Conservation (phyloP, 1,139 yeast genomes). For the Suhomyces atakaporum region DNA sequence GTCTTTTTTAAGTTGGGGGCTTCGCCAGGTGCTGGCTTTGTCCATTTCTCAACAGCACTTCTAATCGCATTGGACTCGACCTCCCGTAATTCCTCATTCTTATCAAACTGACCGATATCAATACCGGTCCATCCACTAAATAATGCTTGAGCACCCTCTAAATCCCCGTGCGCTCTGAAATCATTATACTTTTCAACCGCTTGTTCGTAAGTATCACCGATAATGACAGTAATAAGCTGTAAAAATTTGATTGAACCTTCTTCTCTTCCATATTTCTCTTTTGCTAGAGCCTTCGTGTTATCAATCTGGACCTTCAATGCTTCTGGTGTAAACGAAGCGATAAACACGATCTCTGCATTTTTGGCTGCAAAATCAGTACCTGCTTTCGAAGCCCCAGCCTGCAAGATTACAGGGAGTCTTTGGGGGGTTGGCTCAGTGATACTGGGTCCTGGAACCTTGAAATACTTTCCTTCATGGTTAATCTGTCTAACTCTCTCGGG, state of each 20-base stretch:
- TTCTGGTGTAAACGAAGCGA: slow-evolving; percentile 32
- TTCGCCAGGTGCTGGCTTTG: slow-evolving; percentile 31
- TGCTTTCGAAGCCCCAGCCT: slow-evolving; percentile 50
- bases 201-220: slow-evolving; percentile 39
- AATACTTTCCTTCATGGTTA: slow-evolving; percentile 40
- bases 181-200: slow-evolving; percentile 34
- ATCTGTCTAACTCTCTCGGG: slow-evolving; percentile 44
- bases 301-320: slow-evolving; percentile 31
- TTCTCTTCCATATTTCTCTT: slow-evolving; percentile 35
- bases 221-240: slow-evolving; percentile 33
- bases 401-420: slow-evolving; percentile 47
- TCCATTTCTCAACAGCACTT: slow-evolving; percentile 34
- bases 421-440: slow-evolving; percentile 49
- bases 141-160: slow-evolving; percentile 42
- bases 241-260: slow-evolving; percentile 38
- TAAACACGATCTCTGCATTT: slow-evolving; percentile 47
- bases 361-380: slow-evolving; percentile 49
- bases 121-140: slow-evolving; percentile 42
- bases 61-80: slow-evolving; percentile 33
- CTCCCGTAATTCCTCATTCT: slow-evolving; percentile 31
- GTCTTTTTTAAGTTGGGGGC: slow-evolving; percentile 27
- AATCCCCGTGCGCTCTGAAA: slow-evolving; percentile 34
- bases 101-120: slow-evolving; percentile 31
- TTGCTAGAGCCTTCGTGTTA: slow-evolving; percentile 30
- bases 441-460: slow-evolving; percentile 47